Evolutionary conservation across 208 protist genomes (phyloP).

Genomic region (Acanthamoeba lenticulata): DNA sequence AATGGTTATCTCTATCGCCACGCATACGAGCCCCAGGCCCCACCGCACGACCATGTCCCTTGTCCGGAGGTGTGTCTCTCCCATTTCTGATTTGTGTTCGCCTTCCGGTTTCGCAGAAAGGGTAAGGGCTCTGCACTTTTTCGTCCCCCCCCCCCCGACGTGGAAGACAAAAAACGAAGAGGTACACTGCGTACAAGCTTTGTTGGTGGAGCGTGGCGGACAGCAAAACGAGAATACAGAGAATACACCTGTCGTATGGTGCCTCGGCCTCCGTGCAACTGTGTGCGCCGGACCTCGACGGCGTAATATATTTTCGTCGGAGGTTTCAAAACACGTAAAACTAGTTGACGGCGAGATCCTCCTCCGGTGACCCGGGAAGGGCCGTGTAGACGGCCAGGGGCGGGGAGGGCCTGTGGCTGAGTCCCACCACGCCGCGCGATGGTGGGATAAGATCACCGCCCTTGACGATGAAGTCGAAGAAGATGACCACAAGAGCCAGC

Average conservation of each 20-base stretch:
- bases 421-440: neutral
- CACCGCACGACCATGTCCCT: neutral
- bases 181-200: too few species aligned
- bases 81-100: neutral
- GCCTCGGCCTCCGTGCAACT: too few species aligned
- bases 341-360: too few species aligned
- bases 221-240: too few species aligned
- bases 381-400: neutral
- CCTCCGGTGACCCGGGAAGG: neutral
- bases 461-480: slow-evolving; percentile 29
- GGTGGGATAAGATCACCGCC: neutral
- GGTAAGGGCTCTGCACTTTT: neutral
- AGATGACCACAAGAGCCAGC: neutral
- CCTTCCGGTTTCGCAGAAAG: neutral
- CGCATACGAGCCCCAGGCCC: neutral
- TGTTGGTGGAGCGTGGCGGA: too few species aligned
- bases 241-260: too few species aligned
- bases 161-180: too few species aligned
- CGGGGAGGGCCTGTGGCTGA: neutral
- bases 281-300: too few species aligned
- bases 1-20: neutral
- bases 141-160: too few species aligned
- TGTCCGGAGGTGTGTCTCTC: neutral
- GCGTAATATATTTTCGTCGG: too few species aligned
- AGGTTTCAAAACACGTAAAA: too few species aligned